Evolutionary conservation across 768 basidiomycete species (phyloP).

Genomic region (Tylopilus balloui): DNA sequence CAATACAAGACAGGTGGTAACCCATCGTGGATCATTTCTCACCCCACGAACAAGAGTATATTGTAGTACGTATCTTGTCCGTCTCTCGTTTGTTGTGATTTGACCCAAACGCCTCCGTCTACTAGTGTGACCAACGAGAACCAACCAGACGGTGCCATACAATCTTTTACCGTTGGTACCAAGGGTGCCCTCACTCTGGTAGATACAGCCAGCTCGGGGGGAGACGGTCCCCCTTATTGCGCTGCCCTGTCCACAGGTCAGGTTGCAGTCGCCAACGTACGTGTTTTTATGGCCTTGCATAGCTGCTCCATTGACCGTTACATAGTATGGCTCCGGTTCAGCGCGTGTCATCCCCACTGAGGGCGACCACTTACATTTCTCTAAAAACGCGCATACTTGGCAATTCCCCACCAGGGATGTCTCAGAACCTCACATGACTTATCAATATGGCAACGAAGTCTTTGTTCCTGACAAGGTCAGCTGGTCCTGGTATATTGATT

Average conservation of each 20-base stretch:
- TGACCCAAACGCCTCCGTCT: neutral
- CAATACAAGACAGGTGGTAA: slow-evolving; percentile 41
- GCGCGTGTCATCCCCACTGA: slow-evolving; percentile 49
- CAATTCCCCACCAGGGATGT: slow-evolving; percentile 43
- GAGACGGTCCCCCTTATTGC: slow-evolving; percentile 49
- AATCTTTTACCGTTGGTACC: slow-evolving; percentile 49
- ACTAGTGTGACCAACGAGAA: slow-evolving; percentile 60
- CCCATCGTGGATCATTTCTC: slow-evolving; percentile 57
- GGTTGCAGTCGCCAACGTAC: slow-evolving; percentile 57
- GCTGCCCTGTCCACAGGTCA: slow-evolving; percentile 49
- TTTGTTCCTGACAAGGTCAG: slow-evolving; percentile 63
- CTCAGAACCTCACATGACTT: slow-evolving; percentile 65
- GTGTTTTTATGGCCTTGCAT: slow-evolving; percentile 7
- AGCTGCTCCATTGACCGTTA: neutral
- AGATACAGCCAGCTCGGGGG: slow-evolving; percentile 46
- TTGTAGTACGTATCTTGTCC: slow-evolving; percentile 49
- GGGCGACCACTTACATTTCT: slow-evolving; percentile 34
- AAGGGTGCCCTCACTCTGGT: slow-evolving; percentile 45
- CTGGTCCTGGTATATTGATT: neutral
- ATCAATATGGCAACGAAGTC: slow-evolving; percentile 52
- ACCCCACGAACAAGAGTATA: slow-evolving; percentile 53
- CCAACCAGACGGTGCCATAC: slow-evolving; percentile 37
- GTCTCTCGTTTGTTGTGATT: neutral
- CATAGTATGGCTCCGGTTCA: slow-evolving; percentile 51
- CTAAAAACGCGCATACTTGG: slow-evolving; percentile 36